Evolutionary conservation across 805 yeast genomes (phyloP), one percentile per base, ranked within the genome.

Genomic region (Starmerella floris): DNA sequence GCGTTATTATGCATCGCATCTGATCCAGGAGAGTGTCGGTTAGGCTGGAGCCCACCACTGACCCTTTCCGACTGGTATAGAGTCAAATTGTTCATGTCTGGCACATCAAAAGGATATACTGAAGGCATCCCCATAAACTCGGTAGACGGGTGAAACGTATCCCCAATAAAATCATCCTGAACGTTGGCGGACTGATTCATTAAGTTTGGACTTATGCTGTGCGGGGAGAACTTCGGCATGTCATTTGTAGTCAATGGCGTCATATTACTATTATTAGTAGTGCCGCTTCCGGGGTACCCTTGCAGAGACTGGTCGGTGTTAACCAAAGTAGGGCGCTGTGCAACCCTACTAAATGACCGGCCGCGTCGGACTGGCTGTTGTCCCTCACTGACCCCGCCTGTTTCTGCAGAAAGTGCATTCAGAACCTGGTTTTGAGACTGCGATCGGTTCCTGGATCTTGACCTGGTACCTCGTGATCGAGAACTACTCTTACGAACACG

Each of bases 391-490:
- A 37, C 35, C 2, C 20, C 35, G 4, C 33, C 34, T n/a, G 37
- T 30, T 8, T 30, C 42, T 2, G 36, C 28, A 5, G 27, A 21
- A 38, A 45, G 39, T 2, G 35, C 36, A 11, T 37, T 23, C 5
- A 42, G 39, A 3, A 37, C 37, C 34, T 48, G 51, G 27, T 23
- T 17, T 37, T 42, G 49, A 10, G 44, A 16, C 17, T 39, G 46
- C 10, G 44, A 30, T 21, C 46, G 44, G 25, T 40, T 44, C 10
- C 52, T 39, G 8, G 48, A 43, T 2, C 48, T 25, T 15, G 48
- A 43, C 11, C 48, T 37, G 13, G 50, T 47, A n/a, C 51, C 48
- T 2, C 52, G 42, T 9, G 51, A 47, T 2, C 49, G 43, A 17
- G 52, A 49, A 23, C 45, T 30, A 2, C 42, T 36, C 36, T 49